A percentile compares a stretch with the other conserved stretches of the same genome.
These are phyloP conservation scores for Peniophora sp. DNA, from an alignment of 1,284 basidiomycete genomes.

Conservation along the genomic window DNA sequence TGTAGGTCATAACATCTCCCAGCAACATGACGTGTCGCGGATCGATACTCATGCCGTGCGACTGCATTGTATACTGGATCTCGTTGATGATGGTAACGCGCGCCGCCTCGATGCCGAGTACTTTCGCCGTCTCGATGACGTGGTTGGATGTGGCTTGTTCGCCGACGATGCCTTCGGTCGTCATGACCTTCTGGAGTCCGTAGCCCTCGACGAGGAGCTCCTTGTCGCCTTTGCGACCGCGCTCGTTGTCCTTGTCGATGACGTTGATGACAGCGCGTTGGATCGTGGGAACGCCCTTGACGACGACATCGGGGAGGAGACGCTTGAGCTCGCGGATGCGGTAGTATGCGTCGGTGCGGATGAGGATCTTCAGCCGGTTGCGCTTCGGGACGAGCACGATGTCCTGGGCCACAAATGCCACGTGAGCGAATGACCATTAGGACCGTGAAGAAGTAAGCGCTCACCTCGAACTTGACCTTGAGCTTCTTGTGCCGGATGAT, in stretches of 20 bases:
- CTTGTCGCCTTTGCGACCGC: constrained; percentile 77
- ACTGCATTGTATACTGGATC: constrained; percentile 96
- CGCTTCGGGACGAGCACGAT: constrained; percentile 70
- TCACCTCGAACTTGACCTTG: constrained; percentile 84
- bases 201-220: constrained; percentile 94
- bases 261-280: constrained; percentile 90
- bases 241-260: constrained; percentile 72
- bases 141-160: constrained; percentile 94
- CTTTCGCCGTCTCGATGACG: constrained; percentile 91
- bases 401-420: constrained; percentile 32
- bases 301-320: constrained; percentile 74
- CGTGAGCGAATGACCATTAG: background rate
- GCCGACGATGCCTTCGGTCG: constrained; percentile 91
- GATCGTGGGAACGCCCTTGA: constrained; percentile 87
- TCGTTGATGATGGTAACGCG: constrained; percentile 93
- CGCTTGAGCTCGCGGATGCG: constrained; percentile 82
- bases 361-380: constrained; percentile 80
- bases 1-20: constrained; percentile 98
- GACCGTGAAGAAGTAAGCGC: constrained; percentile 3
- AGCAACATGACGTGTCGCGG: constrained; percentile 98
- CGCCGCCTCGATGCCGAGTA: constrained; percentile 96
- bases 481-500: constrained; percentile 86
- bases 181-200: constrained; percentile 97
- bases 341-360: constrained; percentile 88
- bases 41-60: constrained; percentile 98